Base-by-base conservation (phyloP, 2,329 filamentous ascomycete genomes). In the Ophiostoma ulmi region DNA sequence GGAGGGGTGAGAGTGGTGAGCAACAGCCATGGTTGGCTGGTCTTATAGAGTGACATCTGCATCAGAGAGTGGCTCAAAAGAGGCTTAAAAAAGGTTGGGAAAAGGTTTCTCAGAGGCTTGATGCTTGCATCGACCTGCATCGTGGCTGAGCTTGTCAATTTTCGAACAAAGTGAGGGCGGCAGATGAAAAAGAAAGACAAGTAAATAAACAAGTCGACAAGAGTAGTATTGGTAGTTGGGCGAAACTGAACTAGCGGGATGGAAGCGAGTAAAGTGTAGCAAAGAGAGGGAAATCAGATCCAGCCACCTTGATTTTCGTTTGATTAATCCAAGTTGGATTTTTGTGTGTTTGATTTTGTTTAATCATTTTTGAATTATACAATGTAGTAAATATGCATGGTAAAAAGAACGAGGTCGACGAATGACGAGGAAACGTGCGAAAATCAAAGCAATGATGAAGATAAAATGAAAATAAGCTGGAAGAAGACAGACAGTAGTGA, bases 41-140 rank as follows among this genome's bases (percentile, higher is more conserved):
- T 17, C 52, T 26, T 31, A 31, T 31, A 11, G 52, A 22, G 48
- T 55, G 20, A 8, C 20, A 17, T 14, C 5, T 58, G n/a, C 52
- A 58, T 26, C 31, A 48, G 52, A 31, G 17, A 58, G 52, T 31
- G 52, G 52, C n/a, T 31, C n/a, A 58, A 26, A 8, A 13, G 48
- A n/a, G n/a, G 48, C 41, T 44, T 44, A 14, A 14, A 44, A 44
- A 13, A 44, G 44, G 17, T 5, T 48, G 6, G 14, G 7, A 5
- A 48, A 48, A 48, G 44, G 44, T 14, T 48, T 48, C 5, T 48
- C 44, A 48, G 44, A 48, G 52, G 17, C n/a, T 58, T 58, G n/a
- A 58, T 58, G n/a, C n/a, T 5, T 58, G 52, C 52, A 58, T 58
- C 52, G n/a, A 14, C 52, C n/a, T 58, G 52, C 52, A 58, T 58